These are phyloP conservation scores for Filobasidium uniguttulatum DNA, from an alignment of 1,284 basidiomycete genomes.

Conservation along the genomic window DNA sequence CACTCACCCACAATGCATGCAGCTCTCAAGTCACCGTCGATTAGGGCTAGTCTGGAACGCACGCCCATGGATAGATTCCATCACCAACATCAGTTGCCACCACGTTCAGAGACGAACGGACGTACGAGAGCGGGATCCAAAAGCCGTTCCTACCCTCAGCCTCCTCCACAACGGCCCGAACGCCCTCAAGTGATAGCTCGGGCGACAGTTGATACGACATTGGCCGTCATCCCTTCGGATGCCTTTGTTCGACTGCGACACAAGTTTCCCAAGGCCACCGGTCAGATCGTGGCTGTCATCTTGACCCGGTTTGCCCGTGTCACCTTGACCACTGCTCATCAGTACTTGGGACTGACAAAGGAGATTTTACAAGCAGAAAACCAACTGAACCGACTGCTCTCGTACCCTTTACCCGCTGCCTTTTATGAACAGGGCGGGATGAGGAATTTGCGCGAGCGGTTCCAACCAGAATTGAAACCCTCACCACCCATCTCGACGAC, in stretches of 20 bases:
- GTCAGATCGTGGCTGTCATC: constrained; percentile 89
- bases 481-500: background rate
- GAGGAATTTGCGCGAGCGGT: constrained; percentile 73
- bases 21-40: too few relatives aligned
- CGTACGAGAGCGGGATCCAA: too few relatives aligned
- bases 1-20: too few relatives aligned
- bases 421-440: constrained; percentile 95
- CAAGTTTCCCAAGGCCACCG: constrained; percentile 72
- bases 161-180: too few relatives aligned
- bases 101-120: too few relatives aligned
- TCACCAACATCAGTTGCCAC: too few relatives aligned
- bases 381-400: constrained; percentile 89
- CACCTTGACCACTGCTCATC: constrained; percentile 78
- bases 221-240: constrained; percentile 97
- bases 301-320: constrained; percentile 91
- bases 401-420: constrained; percentile 74
- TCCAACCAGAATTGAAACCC: constrained; percentile 33
- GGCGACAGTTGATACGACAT: constrained; percentile 82
- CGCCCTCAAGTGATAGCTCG: constrained; percentile 46
- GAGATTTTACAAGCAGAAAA: constrained; percentile 95
- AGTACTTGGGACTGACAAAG: constrained; percentile 85
- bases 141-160: too few relatives aligned
- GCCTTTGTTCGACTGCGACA: constrained; percentile 63
- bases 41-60: too few relatives aligned
- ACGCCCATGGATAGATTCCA: too few relatives aligned